Percentiles rank a stretch among this genome's conserved stretches.
Evolutionary conservation across 345 rosid genomes (phyloP).

Genomic region (Sisymbrium irio): DNA sequence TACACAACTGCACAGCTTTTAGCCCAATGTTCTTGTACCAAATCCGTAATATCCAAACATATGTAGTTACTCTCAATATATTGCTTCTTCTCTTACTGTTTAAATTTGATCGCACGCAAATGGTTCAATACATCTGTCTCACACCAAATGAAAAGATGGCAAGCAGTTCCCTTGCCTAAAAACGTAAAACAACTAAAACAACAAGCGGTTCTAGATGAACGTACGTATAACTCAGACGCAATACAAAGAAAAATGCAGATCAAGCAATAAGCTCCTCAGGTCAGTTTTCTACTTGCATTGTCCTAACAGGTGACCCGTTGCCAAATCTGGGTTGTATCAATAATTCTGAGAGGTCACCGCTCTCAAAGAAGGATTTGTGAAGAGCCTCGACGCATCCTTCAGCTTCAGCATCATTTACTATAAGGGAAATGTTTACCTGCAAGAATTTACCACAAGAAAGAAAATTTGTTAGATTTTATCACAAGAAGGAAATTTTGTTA

Average conservation of each 20-base stretch:
- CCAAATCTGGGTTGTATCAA: constrained; percentile 24
- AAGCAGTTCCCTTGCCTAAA: constrained; percentile 6
- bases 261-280: constrained; percentile 11
- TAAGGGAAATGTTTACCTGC: constrained; percentile 89
- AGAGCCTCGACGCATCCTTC: constrained; percentile 77
- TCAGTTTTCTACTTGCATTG: constrained; percentile 34
- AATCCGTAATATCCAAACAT: background rate
- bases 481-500: background rate
- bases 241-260: constrained; percentile 9
- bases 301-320: constrained; percentile 41
- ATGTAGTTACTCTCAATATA: constrained; percentile 11
- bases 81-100: background rate
- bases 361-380: constrained; percentile 68
- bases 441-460: background rate
- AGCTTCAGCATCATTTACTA: constrained; percentile 75
- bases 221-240: constrained; percentile 11
- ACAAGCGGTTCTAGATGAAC: background rate
- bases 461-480: constrained; percentile 11
- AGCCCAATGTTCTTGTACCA: constrained; percentile 15
- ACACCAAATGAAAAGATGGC: constrained; percentile 9
- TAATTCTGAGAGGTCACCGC: constrained; percentile 47
- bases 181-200: background rate
- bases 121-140: constrained; percentile 12
- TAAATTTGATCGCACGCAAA: background rate
- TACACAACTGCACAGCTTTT: constrained; percentile 92